Evolutionary conservation across 139 green algal genomes (phyloP).

Genomic region (Limnomonas spitsbergensis): DNA sequence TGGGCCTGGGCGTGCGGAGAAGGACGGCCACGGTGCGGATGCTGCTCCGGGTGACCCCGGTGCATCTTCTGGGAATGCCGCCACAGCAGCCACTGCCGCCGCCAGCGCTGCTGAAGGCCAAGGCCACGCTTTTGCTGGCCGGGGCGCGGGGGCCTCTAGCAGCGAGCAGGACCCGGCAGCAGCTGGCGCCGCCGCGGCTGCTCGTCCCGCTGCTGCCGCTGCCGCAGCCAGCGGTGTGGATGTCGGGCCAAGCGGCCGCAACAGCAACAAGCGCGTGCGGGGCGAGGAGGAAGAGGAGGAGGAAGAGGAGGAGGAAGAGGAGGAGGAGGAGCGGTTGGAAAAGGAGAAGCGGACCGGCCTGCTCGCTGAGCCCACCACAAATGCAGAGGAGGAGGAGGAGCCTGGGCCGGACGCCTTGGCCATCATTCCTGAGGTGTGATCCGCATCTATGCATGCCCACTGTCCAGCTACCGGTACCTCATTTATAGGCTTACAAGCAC

Average conservation of each 20-base stretch:
- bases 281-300: neutral
- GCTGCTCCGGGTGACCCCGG: too few relatives aligned
- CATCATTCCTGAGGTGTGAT: conserved; percentile 11
- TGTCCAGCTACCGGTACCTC: too few relatives aligned
- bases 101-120: conserved; percentile 6
- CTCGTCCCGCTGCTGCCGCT: neutral
- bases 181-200: neutral
- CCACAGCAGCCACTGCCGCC: too few relatives aligned
- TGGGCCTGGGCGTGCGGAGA: too few relatives aligned
- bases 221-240: conserved; percentile 5
- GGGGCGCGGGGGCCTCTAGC: conserved; percentile 9
- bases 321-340: neutral
- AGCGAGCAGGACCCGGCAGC: neutral
- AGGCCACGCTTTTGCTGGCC: conserved; percentile 13
- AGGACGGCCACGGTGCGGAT: too few relatives aligned
- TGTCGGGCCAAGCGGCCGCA: neutral
- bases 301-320: conserved; percentile 2
- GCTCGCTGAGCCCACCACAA: too few relatives aligned
- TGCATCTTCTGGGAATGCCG: too few relatives aligned
- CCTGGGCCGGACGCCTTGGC: neutral
- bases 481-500: too few relatives aligned
- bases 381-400: neutral
- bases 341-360: too few relatives aligned
- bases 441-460: too few relatives aligned
- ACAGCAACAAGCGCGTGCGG: conserved; percentile 1